Evolutionary conservation across 2,329 filamentous ascomycete genomes (phyloP).

Genomic region (Pseudogymnoascus sp.): DNA sequence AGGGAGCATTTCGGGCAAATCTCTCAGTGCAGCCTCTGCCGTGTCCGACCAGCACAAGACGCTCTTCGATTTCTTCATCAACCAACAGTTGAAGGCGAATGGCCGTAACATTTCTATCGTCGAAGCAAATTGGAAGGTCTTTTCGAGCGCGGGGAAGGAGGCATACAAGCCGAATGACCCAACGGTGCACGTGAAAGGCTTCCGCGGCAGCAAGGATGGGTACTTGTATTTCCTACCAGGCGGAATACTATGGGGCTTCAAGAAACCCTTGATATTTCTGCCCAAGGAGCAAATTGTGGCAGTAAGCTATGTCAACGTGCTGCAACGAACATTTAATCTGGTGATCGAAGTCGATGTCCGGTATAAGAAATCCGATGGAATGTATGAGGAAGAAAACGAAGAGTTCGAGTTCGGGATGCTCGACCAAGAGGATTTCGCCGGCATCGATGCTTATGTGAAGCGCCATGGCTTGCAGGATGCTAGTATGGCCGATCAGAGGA

Average conservation of each 20-base stretch:
- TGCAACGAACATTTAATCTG: slow-evolving; percentile 64
- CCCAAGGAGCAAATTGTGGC: slow-evolving; percentile 54
- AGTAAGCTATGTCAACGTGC: slow-evolving; percentile 60
- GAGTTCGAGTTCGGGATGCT: slow-evolving; percentile 65
- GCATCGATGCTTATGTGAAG: slow-evolving; percentile 58
- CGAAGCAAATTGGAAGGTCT: slow-evolving; percentile 48
- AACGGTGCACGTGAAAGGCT: slow-evolving; percentile 60
- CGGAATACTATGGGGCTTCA: slow-evolving; percentile 64
- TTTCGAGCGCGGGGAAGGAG: slow-evolving; percentile 51
- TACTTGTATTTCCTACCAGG: slow-evolving; percentile 61
- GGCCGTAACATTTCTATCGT: slow-evolving; percentile 44
- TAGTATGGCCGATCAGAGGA: slow-evolving; percentile 62
- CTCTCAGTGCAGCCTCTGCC: slow-evolving; percentile 42
- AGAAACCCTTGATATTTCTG: slow-evolving; percentile 61
- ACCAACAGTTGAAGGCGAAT: slow-evolving; percentile 43
- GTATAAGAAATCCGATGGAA: slow-evolving; percentile 27
- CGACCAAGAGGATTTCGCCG: slow-evolving; percentile 60
- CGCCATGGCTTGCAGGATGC: slow-evolving; percentile 56
- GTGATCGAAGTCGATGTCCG: slow-evolving; percentile 48
- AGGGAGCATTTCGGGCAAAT: slow-evolving; percentile 47
- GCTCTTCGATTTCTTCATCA: slow-evolving; percentile 56
- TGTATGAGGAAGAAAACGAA: slow-evolving; percentile 42
- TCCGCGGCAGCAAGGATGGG: slow-evolving; percentile 62
- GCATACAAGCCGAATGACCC: slow-evolving; percentile 52
- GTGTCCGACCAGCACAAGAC: slow-evolving; percentile 54